Evolutionary conservation across 768 basidiomycete species (phyloP).

Genomic region (Hygrophoropsis aurantiaca): DNA sequence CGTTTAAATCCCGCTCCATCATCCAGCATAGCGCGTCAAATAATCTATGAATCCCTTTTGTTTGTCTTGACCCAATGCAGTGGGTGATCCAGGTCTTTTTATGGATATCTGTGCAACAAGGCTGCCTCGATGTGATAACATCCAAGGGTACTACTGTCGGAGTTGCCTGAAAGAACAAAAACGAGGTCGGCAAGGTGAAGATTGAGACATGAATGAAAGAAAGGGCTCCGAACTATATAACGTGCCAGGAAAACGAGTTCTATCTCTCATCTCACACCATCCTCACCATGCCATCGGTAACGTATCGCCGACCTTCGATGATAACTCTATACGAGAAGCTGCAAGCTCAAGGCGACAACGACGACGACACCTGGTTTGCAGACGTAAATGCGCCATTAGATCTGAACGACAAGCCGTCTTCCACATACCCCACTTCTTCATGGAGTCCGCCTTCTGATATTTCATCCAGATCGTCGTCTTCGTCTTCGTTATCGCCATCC

Average conservation of each 20-base stretch:
- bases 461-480: constrained; percentile 28
- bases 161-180: constrained; percentile 40
- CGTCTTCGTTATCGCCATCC: constrained; percentile 19
- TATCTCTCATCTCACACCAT: background rate
- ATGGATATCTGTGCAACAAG: constrained; percentile 26
- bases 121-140: constrained; percentile 35
- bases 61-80: constrained; percentile 13
- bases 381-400: constrained; percentile 25
- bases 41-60: constrained; percentile 6
- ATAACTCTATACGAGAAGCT: constrained; percentile 35
- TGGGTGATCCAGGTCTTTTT: constrained; percentile 15
- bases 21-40: background rate
- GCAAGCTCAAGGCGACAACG: constrained; percentile 33
- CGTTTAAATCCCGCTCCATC: background rate
- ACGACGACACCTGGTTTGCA: constrained; percentile 32
- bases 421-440: constrained; percentile 18
- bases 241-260: background rate
- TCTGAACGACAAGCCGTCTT: constrained; percentile 31
- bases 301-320: constrained; percentile 37
- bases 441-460: constrained; percentile 22
- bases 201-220: constrained; percentile 39
- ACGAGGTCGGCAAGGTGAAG: constrained; percentile 39
- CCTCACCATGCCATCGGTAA: constrained; percentile 23
- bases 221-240: constrained; percentile 31
- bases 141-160: constrained; percentile 34